Percentiles rank a stretch among this genome's conserved stretches.
Evolutionary conservation across 1,284 basidiomycete species (phyloP).

Genomic region (Sporisorium sorghi): DNA sequence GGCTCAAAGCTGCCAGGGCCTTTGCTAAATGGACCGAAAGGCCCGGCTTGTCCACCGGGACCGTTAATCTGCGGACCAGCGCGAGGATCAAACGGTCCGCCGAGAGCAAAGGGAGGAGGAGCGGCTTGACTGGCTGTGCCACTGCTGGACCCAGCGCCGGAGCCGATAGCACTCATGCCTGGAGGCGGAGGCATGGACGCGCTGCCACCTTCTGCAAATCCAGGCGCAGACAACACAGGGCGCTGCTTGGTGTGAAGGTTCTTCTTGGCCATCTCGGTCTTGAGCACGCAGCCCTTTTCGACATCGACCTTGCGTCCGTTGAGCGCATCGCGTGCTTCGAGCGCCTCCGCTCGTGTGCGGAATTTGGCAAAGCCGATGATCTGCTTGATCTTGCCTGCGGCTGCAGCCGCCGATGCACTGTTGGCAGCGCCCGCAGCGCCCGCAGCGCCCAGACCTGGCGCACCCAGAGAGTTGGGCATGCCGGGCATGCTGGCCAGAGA

Average conservation of each 20-base stretch:
- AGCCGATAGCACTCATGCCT: constrained; percentile 2
- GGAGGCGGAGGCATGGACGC: constrained; percentile 23
- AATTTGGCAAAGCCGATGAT: constrained; percentile 99
- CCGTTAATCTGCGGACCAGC: constrained; percentile 33
- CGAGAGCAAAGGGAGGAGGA: constrained; percentile 30
- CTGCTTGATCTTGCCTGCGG: constrained; percentile 74
- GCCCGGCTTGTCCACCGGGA: constrained; percentile 22
- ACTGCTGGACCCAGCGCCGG: constrained; percentile 13
- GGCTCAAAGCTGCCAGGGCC: constrained; percentile 37
- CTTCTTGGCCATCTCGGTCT: constrained; percentile 99
- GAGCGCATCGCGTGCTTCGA: constrained; percentile 86
- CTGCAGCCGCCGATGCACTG: constrained; percentile 26
- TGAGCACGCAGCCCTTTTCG: constrained; percentile 92
- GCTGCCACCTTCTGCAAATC: constrained; percentile 32
- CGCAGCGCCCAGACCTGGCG: constrained; percentile 26
- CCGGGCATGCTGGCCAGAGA: constrained; percentile 41
- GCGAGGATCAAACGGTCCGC: constrained; percentile 40
- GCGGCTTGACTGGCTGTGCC: constrained; percentile 12
- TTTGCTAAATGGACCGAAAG: constrained; percentile 31
- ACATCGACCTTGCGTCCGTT: constrained; percentile 92
- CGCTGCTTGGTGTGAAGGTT: constrained; percentile 83
- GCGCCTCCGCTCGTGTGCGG: constrained; percentile 84
- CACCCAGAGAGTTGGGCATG: constrained; percentile 33
- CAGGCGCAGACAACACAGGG: constrained; percentile 30
- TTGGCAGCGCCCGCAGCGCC: constrained; percentile 30